phyloP scores from a whole-genome alignment of 1,139 yeast genomes.

The Zhuliangozyma blackwelliae region DNA sequence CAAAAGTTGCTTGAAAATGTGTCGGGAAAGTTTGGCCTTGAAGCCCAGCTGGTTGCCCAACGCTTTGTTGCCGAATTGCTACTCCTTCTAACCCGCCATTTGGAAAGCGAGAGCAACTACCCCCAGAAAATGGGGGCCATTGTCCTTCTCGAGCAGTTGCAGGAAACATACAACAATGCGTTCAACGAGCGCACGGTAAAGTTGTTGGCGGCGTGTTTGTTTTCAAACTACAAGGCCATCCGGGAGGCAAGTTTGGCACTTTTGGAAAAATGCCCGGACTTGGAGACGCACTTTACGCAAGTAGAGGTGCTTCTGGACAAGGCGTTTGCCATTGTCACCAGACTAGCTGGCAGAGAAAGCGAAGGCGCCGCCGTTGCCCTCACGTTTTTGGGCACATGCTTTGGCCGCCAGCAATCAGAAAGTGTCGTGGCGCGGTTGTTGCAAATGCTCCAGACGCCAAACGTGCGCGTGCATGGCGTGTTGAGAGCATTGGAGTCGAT shows the following conservation, averaged over 20 bases:
- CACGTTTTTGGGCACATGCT: conserved; percentile 1
- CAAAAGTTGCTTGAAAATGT: conserved; percentile 61
- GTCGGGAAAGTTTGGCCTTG: conserved; percentile 4
- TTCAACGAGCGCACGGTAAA: conserved; percentile 29
- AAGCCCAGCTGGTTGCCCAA: conserved; percentile 27
- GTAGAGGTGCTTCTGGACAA: conserved; percentile 23
- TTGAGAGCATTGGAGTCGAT: too few relatives aligned
- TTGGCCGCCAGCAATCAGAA: too few relatives aligned
- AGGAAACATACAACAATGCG: conserved; percentile 5
- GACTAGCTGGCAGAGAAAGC: conserved; percentile 64
- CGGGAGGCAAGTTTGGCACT: conserved; percentile 49
- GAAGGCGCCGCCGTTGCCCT: conserved; percentile 70
- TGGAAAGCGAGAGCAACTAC: conserved; percentile 69
- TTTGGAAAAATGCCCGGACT: conserved; percentile 36
- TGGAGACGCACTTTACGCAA: conserved; percentile 2
- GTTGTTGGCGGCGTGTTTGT: conserved; percentile 54
- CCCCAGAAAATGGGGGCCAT: conserved; percentile 38
- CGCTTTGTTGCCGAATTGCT: conserved; percentile 44
- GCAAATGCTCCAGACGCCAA: too few relatives aligned
- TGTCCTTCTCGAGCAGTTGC: conserved; percentile 25
- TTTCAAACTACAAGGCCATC: conserved; percentile 74
- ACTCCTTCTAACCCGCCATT: conserved; percentile 31
- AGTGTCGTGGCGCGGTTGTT: too few relatives aligned
- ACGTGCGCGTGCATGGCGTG: conserved; percentile 3
- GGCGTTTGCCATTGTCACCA: conserved; percentile 44